These are phyloP conservation scores for Trichophyton verrucosum DNA, from an alignment of 2,329 filamentous ascomycete species.

Conservation along the genomic window DNA sequence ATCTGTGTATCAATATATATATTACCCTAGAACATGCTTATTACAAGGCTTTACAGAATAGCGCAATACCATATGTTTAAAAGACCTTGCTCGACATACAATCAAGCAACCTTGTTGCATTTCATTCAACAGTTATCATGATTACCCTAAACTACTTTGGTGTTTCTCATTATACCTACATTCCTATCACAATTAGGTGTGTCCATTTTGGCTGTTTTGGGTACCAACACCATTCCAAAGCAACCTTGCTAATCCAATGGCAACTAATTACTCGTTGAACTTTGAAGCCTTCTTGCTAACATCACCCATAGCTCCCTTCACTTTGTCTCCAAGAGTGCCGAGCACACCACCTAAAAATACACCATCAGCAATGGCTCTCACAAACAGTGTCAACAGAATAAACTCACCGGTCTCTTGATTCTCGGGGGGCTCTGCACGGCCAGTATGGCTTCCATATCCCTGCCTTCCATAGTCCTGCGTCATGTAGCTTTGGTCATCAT, in stretches of 20 bases:
- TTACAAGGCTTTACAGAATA: neutral
- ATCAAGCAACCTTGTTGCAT: neutral
- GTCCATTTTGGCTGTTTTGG: neutral
- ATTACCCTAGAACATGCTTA: neutral
- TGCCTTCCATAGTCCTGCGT: neutral
- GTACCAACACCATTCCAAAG: neutral
- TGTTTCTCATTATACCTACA: neutral
- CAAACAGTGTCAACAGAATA: neutral
- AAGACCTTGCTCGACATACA: neutral
- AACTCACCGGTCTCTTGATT: neutral
- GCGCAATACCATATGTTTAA: neutral
- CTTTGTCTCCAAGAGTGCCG: slow-evolving; percentile 7
- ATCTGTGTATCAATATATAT: slow-evolving; percentile 6
- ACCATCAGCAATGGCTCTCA: neutral
- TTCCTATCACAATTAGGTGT: neutral
- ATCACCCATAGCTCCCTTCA: slow-evolving; percentile 2
- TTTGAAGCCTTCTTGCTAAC: slow-evolving; percentile 3
- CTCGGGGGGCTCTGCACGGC: neutral
- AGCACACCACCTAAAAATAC: slow-evolving; percentile 3
- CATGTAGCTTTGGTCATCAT: neutral
- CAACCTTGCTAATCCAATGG: neutral
- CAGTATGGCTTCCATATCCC: neutral
- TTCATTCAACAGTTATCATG: neutral
- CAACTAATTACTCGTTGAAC: neutral
- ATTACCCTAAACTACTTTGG: neutral